Evolutionary conservation across 306 rosid genomes (phyloP).

Genomic region (Heteromeles arbutifolia): DNA sequence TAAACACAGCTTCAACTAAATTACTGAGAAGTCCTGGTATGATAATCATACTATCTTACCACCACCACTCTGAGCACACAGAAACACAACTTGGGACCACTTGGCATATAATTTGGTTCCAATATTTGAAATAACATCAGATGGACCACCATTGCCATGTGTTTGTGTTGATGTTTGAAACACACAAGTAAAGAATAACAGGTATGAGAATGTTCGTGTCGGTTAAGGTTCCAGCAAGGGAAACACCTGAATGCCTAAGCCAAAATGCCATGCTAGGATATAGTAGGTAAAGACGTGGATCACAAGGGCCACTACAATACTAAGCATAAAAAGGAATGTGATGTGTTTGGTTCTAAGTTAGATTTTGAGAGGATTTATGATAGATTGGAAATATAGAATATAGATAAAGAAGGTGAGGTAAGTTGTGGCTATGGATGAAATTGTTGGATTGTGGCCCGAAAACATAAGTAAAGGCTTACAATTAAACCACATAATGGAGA

Average conservation of each 20-base stretch:
- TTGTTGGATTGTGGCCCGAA: slow-evolving; percentile 16
- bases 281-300: slow-evolving; percentile 16
- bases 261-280: background rate
- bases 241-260: slow-evolving; percentile 22
- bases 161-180: slow-evolving; percentile 6
- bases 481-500: slow-evolving; percentile 29
- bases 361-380: slow-evolving; percentile 32
- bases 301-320: slow-evolving; percentile 6
- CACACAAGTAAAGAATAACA: slow-evolving; percentile 1
- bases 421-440: slow-evolving; percentile 27
- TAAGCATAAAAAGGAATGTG: slow-evolving; percentile 29
- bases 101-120: slow-evolving; percentile 33
- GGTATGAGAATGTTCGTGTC: slow-evolving; percentile 18
- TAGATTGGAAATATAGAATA: slow-evolving; percentile 23
- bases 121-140: slow-evolving; percentile 15
- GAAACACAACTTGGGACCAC: slow-evolving; percentile 35
- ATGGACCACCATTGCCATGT: slow-evolving; percentile 29
- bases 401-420: slow-evolving; percentile 32
- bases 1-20: slow-evolving; percentile 21
- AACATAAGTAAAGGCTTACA: slow-evolving; percentile 10
- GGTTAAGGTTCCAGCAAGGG: slow-evolving; percentile 19
- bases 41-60: slow-evolving; percentile 40
- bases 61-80: slow-evolving; percentile 48
- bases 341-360: slow-evolving; percentile 25
- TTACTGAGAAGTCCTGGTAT: slow-evolving; percentile 23